Conservation (phyloP, 495 filamentous ascomycete species). For the Talaromyces proteolyticus region DNA sequence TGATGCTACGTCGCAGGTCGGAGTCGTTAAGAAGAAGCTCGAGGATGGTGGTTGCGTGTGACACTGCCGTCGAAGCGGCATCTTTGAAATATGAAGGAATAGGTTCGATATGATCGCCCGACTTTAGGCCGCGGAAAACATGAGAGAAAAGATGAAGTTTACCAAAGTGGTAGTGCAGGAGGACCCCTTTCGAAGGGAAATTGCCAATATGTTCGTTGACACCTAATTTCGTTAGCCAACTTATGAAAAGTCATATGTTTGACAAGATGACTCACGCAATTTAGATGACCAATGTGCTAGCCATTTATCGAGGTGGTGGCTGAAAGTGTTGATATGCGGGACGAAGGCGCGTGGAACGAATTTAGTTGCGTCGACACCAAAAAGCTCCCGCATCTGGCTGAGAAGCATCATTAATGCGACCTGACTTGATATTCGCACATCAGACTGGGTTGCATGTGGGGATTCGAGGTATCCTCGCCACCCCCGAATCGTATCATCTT, state of each 20-base stretch:
- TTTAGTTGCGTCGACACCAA: constrained; percentile 27
- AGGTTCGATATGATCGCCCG: constrained; percentile 16
- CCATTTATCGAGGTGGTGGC: constrained; percentile 34
- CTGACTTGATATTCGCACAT: constrained; percentile 29
- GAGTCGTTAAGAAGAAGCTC: constrained; percentile 32
- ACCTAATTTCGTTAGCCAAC: constrained; percentile 3
- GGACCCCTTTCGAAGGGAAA: constrained; percentile 34
- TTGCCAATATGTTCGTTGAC: constrained; percentile 24
- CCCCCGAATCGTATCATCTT: constrained; percentile 26
- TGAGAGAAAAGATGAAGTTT: constrained; percentile 40
- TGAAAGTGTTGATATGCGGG: constrained; percentile 27
- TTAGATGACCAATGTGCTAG: constrained; percentile 25
- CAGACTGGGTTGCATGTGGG: constrained; percentile 24
- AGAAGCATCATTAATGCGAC: constrained; percentile 32
- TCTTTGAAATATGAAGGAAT: constrained; percentile 28
- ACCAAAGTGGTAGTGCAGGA: constrained; percentile 38
- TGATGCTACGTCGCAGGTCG: constrained; percentile 27
- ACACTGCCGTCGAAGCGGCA: constrained; percentile 31
- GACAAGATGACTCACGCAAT: constrained; percentile 18
- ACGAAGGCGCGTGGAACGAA: constrained; percentile 23
- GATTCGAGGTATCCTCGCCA: constrained; percentile 27
- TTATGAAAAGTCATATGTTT: too few relatives aligned
- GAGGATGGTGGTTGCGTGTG: constrained; percentile 32
- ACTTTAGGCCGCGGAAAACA: constrained; percentile 31
- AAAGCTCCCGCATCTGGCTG: constrained; percentile 30